phyloP scores from a whole-genome alignment of 441 rosid genomes.

The Syzygium syzygioides region DNA sequence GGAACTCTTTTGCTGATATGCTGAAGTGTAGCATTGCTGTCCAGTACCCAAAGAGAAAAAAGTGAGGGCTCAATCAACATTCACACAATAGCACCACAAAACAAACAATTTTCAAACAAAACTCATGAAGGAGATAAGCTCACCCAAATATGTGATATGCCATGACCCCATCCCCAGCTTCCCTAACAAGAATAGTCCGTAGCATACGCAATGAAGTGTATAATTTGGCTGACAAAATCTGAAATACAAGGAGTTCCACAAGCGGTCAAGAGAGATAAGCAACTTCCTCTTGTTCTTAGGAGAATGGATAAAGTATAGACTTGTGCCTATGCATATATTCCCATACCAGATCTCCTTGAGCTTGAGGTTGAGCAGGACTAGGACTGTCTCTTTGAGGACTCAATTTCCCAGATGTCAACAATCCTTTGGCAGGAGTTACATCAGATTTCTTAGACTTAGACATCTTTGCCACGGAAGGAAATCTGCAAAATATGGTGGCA shows the following conservation, averaged over 20 bases:
- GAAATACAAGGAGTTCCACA: constrained; percentile 9
- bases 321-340: background rate
- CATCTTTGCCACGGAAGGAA: constrained; percentile 61
- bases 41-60: background rate
- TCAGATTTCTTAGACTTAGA: constrained; percentile 48
- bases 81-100: background rate
- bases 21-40: constrained; percentile 75
- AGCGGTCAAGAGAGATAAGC: constrained; percentile 3
- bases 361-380: constrained; percentile 31
- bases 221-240: constrained; percentile 74
- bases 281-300: constrained; percentile 1
- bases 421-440: constrained; percentile 65
- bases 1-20: constrained; percentile 75
- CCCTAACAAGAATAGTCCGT: constrained; percentile 73
- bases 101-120: background rate
- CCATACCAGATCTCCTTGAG: constrained; percentile 62
- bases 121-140: constrained; percentile 13
- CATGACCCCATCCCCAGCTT: constrained; percentile 74
- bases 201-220: constrained; percentile 68
- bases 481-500: constrained; percentile 23
- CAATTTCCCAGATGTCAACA: constrained; percentile 38
- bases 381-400: constrained; percentile 36
- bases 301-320: background rate
- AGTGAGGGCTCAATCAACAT: background rate
- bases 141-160: constrained; percentile 95